Percentiles rank a stretch among this genome's conserved stretches.
Evolutionary conservation across 2,329 filamentous ascomycete species (phyloP).

Genomic region (Pseudogymnoascus sp.): DNA sequence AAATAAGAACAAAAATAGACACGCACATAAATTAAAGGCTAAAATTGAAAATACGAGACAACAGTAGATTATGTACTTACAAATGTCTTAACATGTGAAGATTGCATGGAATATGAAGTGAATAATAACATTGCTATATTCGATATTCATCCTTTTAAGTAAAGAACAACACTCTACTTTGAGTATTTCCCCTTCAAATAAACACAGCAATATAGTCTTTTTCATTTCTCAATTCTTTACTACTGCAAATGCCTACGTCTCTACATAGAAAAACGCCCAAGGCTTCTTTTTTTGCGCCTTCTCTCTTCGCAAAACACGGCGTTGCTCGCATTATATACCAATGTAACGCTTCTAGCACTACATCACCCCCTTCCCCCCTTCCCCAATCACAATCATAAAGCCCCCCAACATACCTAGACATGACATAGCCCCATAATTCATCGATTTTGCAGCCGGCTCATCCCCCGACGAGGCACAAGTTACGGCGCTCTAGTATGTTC

Average conservation of each 20-base stretch:
- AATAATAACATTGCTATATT: neutral
- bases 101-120: neutral
- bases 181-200: neutral
- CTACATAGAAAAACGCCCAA: conserved; percentile 6
- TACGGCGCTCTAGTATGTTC: neutral
- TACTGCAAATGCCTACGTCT: conserved; percentile 3
- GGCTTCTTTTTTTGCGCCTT: conserved; percentile 8
- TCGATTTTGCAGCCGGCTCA: neutral
- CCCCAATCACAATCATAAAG: neutral
- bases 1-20: neutral
- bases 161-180: no score
- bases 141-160: neutral
- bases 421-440: neutral
- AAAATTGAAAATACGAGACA: neutral
- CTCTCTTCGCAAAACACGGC: conserved; percentile 6
- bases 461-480: neutral
- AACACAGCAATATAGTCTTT: neutral
- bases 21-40: neutral
- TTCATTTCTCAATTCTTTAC: conserved; percentile 8
- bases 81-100: neutral
- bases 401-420: neutral
- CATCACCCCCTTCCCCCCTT: neutral
- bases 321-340: conserved; percentile 8
- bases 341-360: conserved; percentile 5
- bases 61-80: neutral